Conservation (phyloP, 179 eudicot species). For the Amaranthus tricolor region DNA sequence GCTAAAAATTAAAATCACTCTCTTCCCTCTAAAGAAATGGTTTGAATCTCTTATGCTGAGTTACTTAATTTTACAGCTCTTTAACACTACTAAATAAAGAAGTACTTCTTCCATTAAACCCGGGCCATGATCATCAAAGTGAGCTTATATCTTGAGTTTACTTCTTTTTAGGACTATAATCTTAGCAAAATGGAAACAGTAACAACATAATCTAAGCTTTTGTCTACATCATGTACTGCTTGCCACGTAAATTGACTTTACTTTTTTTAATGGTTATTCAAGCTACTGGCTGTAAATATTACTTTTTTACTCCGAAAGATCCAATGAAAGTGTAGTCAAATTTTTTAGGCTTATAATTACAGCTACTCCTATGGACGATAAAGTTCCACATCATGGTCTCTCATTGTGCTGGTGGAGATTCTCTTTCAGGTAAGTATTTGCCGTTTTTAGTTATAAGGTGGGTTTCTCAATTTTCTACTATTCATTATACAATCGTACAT, state of each 20-base stretch:
- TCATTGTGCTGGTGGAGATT: slow-evolving; percentile 22
- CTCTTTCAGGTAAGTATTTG: slow-evolving; percentile 31
- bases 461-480: slow-evolving; percentile 18
- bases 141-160: slow-evolving; percentile 22
- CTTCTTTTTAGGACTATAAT: slow-evolving; percentile 30
- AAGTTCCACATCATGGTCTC: slow-evolving; percentile 28
- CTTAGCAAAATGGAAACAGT: slow-evolving; percentile 8
- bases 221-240: slow-evolving; percentile 27
- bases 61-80: slow-evolving; percentile 21
- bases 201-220: slow-evolving; percentile 20
- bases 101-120: slow-evolving; percentile 22
- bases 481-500: slow-evolving; percentile 13
- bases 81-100: slow-evolving; percentile 19
- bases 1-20: not conserved
- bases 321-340: slow-evolving; percentile 34
- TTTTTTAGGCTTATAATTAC: slow-evolving; percentile 28
- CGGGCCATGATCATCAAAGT: slow-evolving; percentile 26
- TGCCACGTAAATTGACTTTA: slow-evolving; percentile 18
- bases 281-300: slow-evolving; percentile 15
- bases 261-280: not conserved
- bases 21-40: not conserved
- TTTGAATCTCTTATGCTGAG: not conserved
- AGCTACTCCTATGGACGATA: slow-evolving; percentile 28
- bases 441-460: slow-evolving; percentile 22
- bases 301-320: slow-evolving; percentile 28